phyloP scores from a whole-genome alignment of 202 grass and related monocot genomes.

The Carex sylvatica region DNA sequence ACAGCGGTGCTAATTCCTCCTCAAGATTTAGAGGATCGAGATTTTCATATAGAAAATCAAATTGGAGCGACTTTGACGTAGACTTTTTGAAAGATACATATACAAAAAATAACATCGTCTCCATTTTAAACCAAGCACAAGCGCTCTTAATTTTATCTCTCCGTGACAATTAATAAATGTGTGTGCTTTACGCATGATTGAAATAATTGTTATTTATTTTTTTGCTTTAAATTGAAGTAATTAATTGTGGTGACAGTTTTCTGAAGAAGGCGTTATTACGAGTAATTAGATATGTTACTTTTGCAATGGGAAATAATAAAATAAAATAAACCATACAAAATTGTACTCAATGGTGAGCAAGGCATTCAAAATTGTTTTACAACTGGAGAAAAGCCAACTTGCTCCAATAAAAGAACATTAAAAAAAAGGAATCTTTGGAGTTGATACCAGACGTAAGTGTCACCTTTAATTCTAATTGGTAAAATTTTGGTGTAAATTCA shows the following conservation, averaged over 20 bases:
- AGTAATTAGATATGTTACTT: neutral
- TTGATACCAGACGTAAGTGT: constrained; percentile 26
- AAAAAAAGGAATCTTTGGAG: constrained; percentile 22
- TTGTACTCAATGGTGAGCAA: neutral
- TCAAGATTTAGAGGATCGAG: neutral
- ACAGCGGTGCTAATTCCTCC: too few relatives aligned
- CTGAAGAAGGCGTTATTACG: neutral
- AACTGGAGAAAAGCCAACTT: neutral
- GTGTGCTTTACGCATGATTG: neutral
- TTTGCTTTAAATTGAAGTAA: too few relatives aligned
- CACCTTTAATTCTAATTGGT: constrained; percentile 14
- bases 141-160: neutral
- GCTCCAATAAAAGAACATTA: neutral
- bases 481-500: neutral
- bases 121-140: neutral
- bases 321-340: neutral
- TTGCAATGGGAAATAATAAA: neutral
- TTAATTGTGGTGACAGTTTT: neutral
- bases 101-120: neutral
- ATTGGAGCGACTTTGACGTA: neutral
- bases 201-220: neutral
- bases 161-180: neutral
- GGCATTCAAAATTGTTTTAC: neutral
- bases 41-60: constrained; percentile 13
- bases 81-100: constrained; percentile 8